Evolutionary conservation across 2,329 filamentous ascomycete species (phyloP), one percentile per base, ranked within the genome.

Genomic region (Neonectria coccinea): DNA sequence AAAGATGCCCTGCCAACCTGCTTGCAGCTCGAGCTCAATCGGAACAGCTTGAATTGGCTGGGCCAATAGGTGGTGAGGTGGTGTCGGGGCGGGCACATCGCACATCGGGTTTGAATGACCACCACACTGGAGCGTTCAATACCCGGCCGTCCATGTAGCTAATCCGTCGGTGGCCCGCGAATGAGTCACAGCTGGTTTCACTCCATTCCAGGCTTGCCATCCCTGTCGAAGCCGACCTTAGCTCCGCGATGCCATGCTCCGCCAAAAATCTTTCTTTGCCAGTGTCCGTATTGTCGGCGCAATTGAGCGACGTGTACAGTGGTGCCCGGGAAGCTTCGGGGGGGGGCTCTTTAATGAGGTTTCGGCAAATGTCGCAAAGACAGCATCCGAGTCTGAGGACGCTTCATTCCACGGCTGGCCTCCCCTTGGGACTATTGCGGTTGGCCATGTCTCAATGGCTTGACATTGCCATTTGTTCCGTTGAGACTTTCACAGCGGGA

Each of bases 151-250:
- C 62, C 47, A 62, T 64, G 59, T 59, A 62, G 62, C 57, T 69
- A 61, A 73, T 72, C 73, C 67, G 67, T 70, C 55, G 56, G 64
- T 65, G 64, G 56, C 48, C 68, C 63, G 53, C 61, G 51, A 70
- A 73, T 74, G 72, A 74, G 72, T 74, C 72, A 74, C 72, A 74
- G 66, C 59, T 59, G 52, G 72, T 74, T 73, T 74, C 72, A 74
- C 64, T 71, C 67, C 67, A 72, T 73, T 73, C 69, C 65, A 72
- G 54, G 63, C 62, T 66, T 68, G 18, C 4, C 39, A 74, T 64
- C 72, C 72, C 70, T 74, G 72, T 67, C 52, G 9, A 57, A 56
- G 63, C 42, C 55, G 54, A 65, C 63, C 62, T 68, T 73, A 72
- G 72, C 64, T 71, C 39, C 47, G 56, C 58, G 65, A 66, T 70